These are phyloP conservation scores for Cercospora sp. DNA, from an alignment of 2,329 filamentous ascomycete species.

Conservation along the genomic window DNA sequence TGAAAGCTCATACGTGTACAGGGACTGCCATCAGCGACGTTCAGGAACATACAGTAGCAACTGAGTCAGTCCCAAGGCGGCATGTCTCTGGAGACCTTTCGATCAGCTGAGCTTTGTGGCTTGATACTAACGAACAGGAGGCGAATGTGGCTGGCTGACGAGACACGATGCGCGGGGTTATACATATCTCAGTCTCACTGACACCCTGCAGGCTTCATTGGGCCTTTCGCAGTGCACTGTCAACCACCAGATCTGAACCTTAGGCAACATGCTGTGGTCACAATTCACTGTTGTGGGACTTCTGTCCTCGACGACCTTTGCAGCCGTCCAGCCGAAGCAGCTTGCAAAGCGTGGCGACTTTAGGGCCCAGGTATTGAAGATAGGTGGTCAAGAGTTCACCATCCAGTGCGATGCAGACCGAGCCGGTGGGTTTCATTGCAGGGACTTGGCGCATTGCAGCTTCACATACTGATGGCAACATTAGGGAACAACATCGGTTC, in stretches of 20 bases:
- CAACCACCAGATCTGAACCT: too few species aligned
- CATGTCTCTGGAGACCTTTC: not conserved
- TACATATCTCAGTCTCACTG: too few species aligned
- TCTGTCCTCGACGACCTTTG: not conserved
- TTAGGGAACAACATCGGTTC: not conserved
- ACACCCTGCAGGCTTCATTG: too few species aligned
- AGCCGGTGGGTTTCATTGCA: not conserved
- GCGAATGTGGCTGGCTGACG: not conserved
- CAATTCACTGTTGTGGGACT: not conserved
- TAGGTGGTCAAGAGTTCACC: not conserved
- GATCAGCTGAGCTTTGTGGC: not conserved
- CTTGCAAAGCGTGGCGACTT: not conserved
- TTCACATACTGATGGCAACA: not conserved
- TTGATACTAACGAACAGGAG: not conserved
- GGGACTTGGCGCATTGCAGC: not conserved
- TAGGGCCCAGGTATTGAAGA: not conserved
- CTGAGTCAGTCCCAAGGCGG: not conserved
- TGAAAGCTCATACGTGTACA: not conserved
- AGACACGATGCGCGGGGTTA: too few species aligned
- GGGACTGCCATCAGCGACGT: too few species aligned
- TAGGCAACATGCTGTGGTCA: not conserved
- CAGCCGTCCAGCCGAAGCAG: not conserved
- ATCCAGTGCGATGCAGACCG: not conserved
- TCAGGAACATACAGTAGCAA: too few species aligned
- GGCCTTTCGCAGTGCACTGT: too few species aligned